Evolutionary conservation across 2,329 filamentous ascomycete genomes (phyloP).

Genomic region (Botrytis deweyae): DNA sequence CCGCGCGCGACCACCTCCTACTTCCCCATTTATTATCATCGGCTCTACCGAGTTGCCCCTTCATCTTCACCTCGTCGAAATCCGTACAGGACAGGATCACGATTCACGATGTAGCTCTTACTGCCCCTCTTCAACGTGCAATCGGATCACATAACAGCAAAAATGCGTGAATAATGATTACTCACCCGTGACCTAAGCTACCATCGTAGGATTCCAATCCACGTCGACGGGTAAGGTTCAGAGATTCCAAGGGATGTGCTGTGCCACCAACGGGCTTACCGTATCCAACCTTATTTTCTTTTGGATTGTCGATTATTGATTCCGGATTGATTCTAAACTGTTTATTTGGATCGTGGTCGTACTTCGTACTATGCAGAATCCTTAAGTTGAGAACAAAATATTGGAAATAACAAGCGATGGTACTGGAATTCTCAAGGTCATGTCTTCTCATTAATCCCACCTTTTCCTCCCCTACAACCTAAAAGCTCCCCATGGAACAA

Average conservation of each 20-base stretch:
- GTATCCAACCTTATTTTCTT: slow-evolving; percentile 1
- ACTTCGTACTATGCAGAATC: neutral
- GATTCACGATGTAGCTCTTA: slow-evolving; percentile 4
- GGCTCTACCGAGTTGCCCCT: neutral
- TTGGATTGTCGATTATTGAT: neutral
- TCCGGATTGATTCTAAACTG: neutral
- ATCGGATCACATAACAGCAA: neutral
- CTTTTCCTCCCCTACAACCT: neutral
- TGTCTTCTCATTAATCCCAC: neutral
- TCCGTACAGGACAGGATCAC: neutral
- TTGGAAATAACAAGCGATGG: neutral
- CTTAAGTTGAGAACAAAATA: neutral
- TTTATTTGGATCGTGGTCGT: neutral
- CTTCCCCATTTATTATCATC: neutral
- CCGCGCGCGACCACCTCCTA: neutral
- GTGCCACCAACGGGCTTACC: slow-evolving; percentile 14
- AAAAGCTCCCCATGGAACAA: neutral
- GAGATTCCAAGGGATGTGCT: neutral
- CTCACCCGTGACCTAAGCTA: neutral
- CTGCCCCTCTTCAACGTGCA: neutral
- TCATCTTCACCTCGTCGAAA: neutral
- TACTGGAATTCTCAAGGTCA: slow-evolving; percentile 4
- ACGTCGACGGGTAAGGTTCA: neutral
- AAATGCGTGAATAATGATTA: neutral
- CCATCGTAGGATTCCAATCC: neutral